phyloP scores from a whole-genome alignment of 139 green algal species.

The Trebouxia sp. region DNA sequence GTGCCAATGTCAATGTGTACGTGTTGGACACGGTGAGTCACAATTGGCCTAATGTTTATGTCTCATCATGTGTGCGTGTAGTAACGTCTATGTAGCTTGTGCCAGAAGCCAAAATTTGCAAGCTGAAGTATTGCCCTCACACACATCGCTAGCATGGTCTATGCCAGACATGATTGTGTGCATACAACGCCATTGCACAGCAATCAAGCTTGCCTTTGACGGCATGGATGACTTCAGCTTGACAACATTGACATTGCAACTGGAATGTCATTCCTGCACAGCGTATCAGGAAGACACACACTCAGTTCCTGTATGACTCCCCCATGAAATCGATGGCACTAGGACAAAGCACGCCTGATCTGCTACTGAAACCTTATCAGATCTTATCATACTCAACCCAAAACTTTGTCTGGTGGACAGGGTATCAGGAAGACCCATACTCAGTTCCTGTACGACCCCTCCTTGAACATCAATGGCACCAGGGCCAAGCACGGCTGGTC shows the following conservation, averaged over 20 bases:
- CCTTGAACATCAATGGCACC: constrained; percentile 23
- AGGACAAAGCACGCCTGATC: constrained; percentile 31
- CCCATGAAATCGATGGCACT: constrained; percentile 25
- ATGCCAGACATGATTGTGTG: too few relatives aligned
- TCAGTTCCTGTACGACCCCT: constrained; percentile 33
- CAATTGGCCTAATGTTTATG: too few relatives aligned
- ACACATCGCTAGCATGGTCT: too few relatives aligned
- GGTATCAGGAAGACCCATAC: constrained; percentile 37
- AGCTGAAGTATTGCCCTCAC: too few relatives aligned
- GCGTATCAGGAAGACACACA: constrained; percentile 37
- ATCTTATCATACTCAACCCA: too few relatives aligned
- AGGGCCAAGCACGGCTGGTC: constrained; percentile 32
- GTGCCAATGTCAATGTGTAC: constrained; percentile 69
- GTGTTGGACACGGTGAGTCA: constrained; percentile 66
- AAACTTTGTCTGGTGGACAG: too few relatives aligned
- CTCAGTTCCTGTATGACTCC: constrained; percentile 33
- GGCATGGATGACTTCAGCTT: neutral
- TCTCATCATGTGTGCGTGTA: neutral
- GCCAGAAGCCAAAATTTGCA: too few relatives aligned
- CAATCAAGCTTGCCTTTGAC: neutral
- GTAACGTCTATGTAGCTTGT: too few relatives aligned
- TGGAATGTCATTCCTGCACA: too few relatives aligned
- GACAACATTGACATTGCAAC: too few relatives aligned
- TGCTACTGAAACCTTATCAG: constrained; percentile 25
- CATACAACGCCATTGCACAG: too few relatives aligned